Evolutionary conservation across 805 yeast species (phyloP).

Genomic region (Lachancea kluyveri): DNA sequence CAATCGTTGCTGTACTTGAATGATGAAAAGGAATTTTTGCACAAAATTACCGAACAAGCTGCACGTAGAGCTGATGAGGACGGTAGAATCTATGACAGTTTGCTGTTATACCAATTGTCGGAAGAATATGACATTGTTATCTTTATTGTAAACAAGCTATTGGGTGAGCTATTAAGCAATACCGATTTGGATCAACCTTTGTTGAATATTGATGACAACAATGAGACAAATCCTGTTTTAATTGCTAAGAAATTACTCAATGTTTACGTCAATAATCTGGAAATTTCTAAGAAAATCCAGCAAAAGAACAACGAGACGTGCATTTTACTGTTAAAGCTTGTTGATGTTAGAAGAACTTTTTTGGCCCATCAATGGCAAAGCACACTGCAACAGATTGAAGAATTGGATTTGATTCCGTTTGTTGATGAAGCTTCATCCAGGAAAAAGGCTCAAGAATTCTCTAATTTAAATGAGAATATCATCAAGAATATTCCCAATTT

Average conservation of each 20-base stretch:
- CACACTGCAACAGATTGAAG: constrained; percentile 49
- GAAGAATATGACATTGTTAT: constrained; percentile 84
- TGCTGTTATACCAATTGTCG: constrained; percentile 78
- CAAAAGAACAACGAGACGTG: constrained; percentile 58
- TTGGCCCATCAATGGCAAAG: constrained; percentile 52
- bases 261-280: constrained; percentile 46
- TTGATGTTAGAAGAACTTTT: constrained; percentile 58
- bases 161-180: constrained; percentile 71
- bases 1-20: constrained; percentile 55
- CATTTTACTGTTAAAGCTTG: constrained; percentile 54
- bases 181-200: constrained; percentile 62
- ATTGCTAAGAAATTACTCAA: constrained; percentile 32
- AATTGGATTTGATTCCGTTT: constrained; percentile 62
- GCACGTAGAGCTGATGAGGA: constrained; percentile 87
- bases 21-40: constrained; percentile 54
- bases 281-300: constrained; percentile 51
- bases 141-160: constrained; percentile 59
- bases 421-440: constrained; percentile 55
- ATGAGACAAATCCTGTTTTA: constrained; percentile 37
- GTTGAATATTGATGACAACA: constrained; percentile 31
- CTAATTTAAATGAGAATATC: constrained; percentile 59
- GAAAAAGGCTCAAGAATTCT: constrained; percentile 60
- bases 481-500: constrained; percentile 75
- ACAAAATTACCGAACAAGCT: constrained; percentile 72
- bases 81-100: constrained; percentile 80